phyloP scores from a whole-genome alignment of 2,329 filamentous ascomycete species.

The Colletotrichum destructivum region DNA sequence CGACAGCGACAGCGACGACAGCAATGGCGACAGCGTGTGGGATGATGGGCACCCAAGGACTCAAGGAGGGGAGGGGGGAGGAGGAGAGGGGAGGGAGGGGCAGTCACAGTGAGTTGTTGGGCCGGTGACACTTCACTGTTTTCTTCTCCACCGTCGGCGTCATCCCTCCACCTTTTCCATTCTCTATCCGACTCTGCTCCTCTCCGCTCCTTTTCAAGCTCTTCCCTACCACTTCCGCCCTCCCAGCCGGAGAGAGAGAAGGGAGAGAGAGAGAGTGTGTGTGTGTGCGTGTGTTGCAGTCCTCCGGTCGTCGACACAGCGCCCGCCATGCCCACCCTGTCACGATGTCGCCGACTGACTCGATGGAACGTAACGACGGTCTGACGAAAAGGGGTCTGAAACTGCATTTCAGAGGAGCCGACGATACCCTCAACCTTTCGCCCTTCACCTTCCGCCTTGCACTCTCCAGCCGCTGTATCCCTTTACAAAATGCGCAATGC shows the following conservation, averaged over 20 bases:
- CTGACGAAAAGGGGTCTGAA: not conserved
- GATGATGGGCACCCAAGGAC: too few species aligned
- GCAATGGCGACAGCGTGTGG: not conserved
- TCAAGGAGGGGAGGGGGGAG: too few species aligned
- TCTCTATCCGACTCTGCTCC: constrained; percentile 30
- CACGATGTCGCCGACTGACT: constrained; percentile 16
- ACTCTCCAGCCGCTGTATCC: not conserved
- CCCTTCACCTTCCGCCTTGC: not conserved
- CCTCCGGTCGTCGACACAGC: not conserved
- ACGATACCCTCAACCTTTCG: constrained; percentile 36
- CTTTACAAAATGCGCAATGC: constrained; percentile 17
- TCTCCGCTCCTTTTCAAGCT: constrained; percentile 25
- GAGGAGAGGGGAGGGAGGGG: constrained; percentile 2
- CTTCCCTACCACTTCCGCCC: not conserved
- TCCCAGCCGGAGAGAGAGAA: not conserved
- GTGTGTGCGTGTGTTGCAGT: not conserved
- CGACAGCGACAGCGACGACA: not conserved
- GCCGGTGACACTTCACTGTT: constrained; percentile 35
- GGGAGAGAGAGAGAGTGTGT: too few species aligned
- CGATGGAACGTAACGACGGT: not conserved
- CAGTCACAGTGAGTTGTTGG: constrained; percentile 7
- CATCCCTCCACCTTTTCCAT: constrained; percentile 37
- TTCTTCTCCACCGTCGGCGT: constrained; percentile 35
- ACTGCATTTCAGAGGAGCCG: constrained; percentile 20
- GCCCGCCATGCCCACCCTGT: constrained; percentile 26